phyloP scores from a whole-genome alignment of 2,329 filamentous ascomycete genomes.

The Paramyrothecium roridum region DNA sequence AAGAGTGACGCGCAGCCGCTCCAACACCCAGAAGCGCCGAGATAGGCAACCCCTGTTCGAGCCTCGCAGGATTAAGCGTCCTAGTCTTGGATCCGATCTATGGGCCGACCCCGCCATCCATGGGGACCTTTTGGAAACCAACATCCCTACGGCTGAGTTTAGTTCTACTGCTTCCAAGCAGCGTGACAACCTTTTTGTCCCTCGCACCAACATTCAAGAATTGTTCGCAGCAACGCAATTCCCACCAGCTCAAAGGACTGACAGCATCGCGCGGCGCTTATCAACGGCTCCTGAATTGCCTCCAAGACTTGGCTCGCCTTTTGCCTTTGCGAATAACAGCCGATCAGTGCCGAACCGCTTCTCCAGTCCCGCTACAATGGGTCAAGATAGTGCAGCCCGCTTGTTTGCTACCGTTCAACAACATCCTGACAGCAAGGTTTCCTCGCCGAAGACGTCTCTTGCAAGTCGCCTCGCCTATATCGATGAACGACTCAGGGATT shows the following conservation, averaged over 20 bases:
- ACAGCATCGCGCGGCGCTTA: neutral
- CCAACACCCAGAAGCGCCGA: conserved; percentile 53
- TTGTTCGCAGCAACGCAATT: conserved; percentile 28
- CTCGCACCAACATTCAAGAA: conserved; percentile 38
- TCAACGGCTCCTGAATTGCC: conserved; percentile 28
- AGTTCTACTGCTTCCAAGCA: conserved; percentile 28
- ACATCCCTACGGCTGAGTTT: conserved; percentile 22
- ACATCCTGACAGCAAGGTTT: conserved; percentile 27
- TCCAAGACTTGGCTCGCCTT: conserved; percentile 57
- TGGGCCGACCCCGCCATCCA: conserved; percentile 42
- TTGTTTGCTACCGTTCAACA: conserved; percentile 58
- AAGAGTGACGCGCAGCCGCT: conserved; percentile 45
- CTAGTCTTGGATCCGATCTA: conserved; percentile 52
- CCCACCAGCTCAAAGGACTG: neutral
- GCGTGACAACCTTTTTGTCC: conserved; percentile 35
- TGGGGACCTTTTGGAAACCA: conserved; percentile 13
- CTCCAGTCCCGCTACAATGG: conserved; percentile 42
- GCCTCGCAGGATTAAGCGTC: conserved; percentile 46
- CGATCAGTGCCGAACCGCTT: conserved; percentile 61
- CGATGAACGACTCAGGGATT: conserved; percentile 54
- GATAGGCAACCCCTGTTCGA: conserved; percentile 44
- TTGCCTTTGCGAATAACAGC: conserved; percentile 46
- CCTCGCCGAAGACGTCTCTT: conserved; percentile 39
- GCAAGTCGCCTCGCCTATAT: conserved; percentile 54
- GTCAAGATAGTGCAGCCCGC: conserved; percentile 39